Evolutionary conservation across 257 asterid species (phyloP), one percentile per base, ranked within the genome.

Genomic region (Echites panduratus): DNA sequence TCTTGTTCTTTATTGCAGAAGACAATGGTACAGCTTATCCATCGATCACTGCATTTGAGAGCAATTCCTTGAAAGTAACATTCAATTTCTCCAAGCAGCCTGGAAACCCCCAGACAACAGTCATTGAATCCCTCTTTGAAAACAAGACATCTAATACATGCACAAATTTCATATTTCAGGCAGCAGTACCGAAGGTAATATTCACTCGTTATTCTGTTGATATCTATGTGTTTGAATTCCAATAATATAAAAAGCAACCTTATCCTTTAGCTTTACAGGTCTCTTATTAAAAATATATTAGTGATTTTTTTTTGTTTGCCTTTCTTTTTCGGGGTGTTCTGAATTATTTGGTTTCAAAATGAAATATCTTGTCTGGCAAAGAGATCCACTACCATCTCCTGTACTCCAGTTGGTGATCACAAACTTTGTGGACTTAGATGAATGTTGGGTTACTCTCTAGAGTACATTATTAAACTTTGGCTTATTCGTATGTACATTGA

Each of bases 101-200:
- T 71, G 94, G 84, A 77, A 84, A 77, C 73, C 90, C 87, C 48
- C 90, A 90, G 83, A 84, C 83, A 54, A 87, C 96, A 24, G 11
- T 82, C n/a, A 82, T 95, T 47, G 94, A 95, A 83, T 96, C 98
- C 76, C 81, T 81, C 66, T 90, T 95, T 82, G 61, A 70, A 45
- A 95, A 95, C 82, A 92, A 89, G 77, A 87, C 97, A 6, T 69
- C 90, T 70, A 78, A 90, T 79, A 77, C 74, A 41, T 90, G 80
- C 83, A 85, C 94, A 22, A 87, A 89, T 81, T 95, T 95, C 32
- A 79, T 92, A 64, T 95, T 95, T 84, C 98, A 89, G 90, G 95
- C 97, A 29, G 98, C 99, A 0, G 99, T 95, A 32, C 99, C 99
- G 35, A 95, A 92, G 99, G 99, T 92, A 90, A 65, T 72, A 54